Evolutionary conservation across 345 rosid species (phyloP).

Genomic region (Punica granatum): DNA sequence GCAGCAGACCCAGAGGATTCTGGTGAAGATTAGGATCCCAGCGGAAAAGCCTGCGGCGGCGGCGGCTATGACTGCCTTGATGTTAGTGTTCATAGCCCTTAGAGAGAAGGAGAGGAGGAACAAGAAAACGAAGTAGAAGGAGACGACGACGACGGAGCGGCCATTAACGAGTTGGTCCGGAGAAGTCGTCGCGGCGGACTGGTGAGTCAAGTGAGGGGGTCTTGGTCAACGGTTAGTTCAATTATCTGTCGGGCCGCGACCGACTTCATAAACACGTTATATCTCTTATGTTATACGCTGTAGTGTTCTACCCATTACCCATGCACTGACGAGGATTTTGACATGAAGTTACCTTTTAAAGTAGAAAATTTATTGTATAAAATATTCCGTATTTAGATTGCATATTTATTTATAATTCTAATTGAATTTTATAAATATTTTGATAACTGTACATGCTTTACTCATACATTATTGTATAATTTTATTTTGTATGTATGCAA

Average conservation of each 20-base stretch:
- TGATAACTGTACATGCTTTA: no score
- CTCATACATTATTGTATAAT: no score
- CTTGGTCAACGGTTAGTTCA: neutral
- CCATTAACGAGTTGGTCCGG: neutral
- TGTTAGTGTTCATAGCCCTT: no score
- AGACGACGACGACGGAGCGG: neutral
- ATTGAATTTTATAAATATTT: no score
- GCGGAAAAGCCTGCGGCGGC: slow-evolving; percentile 20
- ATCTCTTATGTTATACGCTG: no score
- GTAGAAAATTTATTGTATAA: no score
- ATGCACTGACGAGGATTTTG: no score
- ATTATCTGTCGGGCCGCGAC: neutral
- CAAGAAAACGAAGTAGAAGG: neutral
- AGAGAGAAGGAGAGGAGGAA: neutral
- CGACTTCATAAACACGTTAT: neutral
- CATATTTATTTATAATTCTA: no score
- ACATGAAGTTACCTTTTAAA: no score
- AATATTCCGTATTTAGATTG: no score
- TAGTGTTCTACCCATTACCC: no score
- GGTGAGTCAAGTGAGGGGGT: neutral
- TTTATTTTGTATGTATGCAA: no score
- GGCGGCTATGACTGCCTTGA: slow-evolving; percentile 19
- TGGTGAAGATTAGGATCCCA: slow-evolving; percentile 16
- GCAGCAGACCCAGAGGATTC: slow-evolving; percentile 26
- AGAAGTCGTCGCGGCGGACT: neutral